Base-by-base conservation (phyloP, 768 basidiomycete genomes). In the Suillus subaureus region DNA sequence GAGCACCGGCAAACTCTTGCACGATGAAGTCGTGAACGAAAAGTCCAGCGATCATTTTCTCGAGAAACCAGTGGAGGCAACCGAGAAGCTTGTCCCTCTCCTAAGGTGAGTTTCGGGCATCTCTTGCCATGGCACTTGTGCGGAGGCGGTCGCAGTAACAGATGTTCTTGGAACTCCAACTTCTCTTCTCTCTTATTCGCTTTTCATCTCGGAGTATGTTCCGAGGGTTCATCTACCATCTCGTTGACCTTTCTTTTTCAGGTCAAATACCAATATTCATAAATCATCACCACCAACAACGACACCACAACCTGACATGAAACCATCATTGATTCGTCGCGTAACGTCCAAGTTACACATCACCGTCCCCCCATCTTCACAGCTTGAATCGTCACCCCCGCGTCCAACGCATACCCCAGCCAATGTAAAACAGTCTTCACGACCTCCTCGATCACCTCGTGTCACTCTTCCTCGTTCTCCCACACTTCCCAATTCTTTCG, bases 331-430 rank as follows among this genome's bases (percentile, higher is more conserved):
- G 60, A 66, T 77, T 61, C 77, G 77, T 16, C 73, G 77, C 18
- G 70, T 77, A 6, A 71, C 77, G 0, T 77, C 77, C 2, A 78
- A 67, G 37, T 63, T 77, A 26, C 61, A 62, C 28, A 73, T 78
- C 26, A 35, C 69, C 35, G 67, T 75, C 6, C 70, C 68, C 0
- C 66, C 58, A 42, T 65, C 71, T 35, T 61, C 13, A 11, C 4
- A 69, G 4, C 62, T 49, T 3, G 2, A 0, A 0, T 5, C 70
- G 28, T 72, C 56, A 6, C 61, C 69, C 23, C 71, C 72, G 13
- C 70, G 57, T 0, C 68, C 69, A 1, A 40, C 68, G 2, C 72
- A 66, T 62, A 63, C 70, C 6, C 39, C 69, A 28, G 39, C 56
- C n/a, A 51, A 66, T 52, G 52, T 37, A 35, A 64, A 40, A 15